Percentiles rank a stretch among this genome's conserved stretches.
phyloP scores from a whole-genome alignment of 345 rosid species.

The Syzygium oleosum region DNA sequence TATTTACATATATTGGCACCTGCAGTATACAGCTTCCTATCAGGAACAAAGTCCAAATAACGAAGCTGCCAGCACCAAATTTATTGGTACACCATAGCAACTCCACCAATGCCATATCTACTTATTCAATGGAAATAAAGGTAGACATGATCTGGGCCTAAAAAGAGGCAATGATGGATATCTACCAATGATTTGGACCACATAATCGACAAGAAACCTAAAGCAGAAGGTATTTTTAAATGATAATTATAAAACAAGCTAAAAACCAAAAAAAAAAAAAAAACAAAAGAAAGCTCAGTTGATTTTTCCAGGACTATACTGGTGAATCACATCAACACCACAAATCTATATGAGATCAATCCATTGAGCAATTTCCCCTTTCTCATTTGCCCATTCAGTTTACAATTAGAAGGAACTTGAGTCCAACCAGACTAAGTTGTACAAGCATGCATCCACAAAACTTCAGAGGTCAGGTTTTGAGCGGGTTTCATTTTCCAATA shows the following conservation, averaged over 20 bases:
- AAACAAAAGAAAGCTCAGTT: neutral
- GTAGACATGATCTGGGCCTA: neutral
- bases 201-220: neutral
- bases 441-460: neutral
- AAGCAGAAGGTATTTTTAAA: neutral
- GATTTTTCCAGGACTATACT: neutral
- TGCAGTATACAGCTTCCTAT: slow-evolving; percentile 18
- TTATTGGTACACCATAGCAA: neutral
- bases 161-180: neutral
- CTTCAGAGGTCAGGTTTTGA: neutral
- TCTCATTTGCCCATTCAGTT: neutral
- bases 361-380: neutral
- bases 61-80: neutral
- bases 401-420: neutral
- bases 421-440: neutral
- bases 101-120: neutral
- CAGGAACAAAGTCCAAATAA: neutral
- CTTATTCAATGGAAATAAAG: neutral
- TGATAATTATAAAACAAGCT: neutral
- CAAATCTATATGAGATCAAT: neutral
- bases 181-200: neutral
- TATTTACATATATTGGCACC: slow-evolving; percentile 86
- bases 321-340: neutral
- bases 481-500: neutral
- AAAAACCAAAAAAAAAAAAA: neutral